Percentiles rank a stretch among this genome's conserved stretches.
Evolutionary conservation across 495 filamentous ascomycete genomes (phyloP).

Genomic region (Trichoderma asperelloides): DNA sequence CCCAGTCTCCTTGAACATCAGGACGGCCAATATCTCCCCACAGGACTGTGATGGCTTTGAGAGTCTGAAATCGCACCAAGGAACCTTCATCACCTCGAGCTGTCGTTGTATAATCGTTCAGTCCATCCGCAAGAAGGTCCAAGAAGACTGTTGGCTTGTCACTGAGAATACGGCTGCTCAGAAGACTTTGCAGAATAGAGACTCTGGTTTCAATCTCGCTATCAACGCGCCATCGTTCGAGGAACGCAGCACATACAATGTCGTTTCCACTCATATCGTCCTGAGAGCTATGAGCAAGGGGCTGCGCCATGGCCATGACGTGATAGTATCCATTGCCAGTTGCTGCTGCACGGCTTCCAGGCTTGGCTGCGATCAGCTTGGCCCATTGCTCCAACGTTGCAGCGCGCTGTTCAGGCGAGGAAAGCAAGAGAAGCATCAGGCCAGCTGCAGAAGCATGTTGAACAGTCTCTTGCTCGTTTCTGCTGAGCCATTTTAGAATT

Average conservation of each 20-base stretch:
- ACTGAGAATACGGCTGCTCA: conserved; percentile 31
- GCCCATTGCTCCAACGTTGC: conserved; percentile 31
- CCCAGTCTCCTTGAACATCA: conserved; percentile 1
- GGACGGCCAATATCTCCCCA: conserved; percentile 24
- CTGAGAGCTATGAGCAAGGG: conserved; percentile 11
- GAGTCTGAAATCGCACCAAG: conserved; percentile 66
- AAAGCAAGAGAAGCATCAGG: conserved; percentile 31
- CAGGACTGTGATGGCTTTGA: conserved; percentile 47
- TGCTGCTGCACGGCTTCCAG: conserved; percentile 19
- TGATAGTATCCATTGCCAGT: conserved; percentile 33
- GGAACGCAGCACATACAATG: conserved; percentile 22
- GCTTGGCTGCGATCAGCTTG: conserved; percentile 23
- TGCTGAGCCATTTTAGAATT: conserved; percentile 31
- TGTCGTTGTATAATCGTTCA: conserved; percentile 86
- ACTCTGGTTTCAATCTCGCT: conserved; percentile 49
- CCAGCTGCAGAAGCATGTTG: conserved; percentile 32
- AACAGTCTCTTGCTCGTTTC: conserved; percentile 34
- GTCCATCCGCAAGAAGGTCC: conserved; percentile 35
- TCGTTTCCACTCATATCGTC: background rate
- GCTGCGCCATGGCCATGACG: conserved; percentile 30
- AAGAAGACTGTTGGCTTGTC: conserved; percentile 26
- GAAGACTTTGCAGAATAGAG: conserved; percentile 51
- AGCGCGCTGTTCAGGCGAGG: conserved; percentile 18
- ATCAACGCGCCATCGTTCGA: conserved; percentile 33
- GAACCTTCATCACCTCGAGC: conserved; percentile 84